Percentiles rank a stretch among this genome's conserved stretches.
phyloP scores from a whole-genome alignment of 2,329 filamentous ascomycete genomes.

The Phoma sp. region DNA sequence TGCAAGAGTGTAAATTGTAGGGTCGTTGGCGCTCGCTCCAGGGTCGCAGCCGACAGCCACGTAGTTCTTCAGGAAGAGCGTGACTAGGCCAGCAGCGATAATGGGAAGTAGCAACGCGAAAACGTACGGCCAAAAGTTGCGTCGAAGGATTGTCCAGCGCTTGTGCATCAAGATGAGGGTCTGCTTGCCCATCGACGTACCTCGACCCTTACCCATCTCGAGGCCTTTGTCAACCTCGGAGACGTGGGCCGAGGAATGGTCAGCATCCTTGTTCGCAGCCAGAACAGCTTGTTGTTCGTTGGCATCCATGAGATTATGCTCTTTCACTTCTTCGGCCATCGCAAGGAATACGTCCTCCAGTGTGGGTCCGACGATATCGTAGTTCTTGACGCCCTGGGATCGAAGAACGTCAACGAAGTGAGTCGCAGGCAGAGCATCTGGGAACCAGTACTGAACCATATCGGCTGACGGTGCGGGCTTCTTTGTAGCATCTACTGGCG shows the following conservation, averaged over 20 bases:
- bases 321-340: constrained; percentile 78
- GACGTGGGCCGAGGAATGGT: constrained; percentile 36
- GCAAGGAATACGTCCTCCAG: constrained; percentile 93
- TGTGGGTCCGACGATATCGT: constrained; percentile 85
- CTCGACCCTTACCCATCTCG: constrained; percentile 69
- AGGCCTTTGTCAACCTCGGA: constrained; percentile 40
- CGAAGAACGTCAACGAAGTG: constrained; percentile 74
- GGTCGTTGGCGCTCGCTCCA: constrained; percentile 42
- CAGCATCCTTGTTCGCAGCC: constrained; percentile 28
- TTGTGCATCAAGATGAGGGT: constrained; percentile 78
- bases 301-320: constrained; percentile 52
- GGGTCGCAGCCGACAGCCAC: constrained; percentile 57
- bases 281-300: constrained; percentile 27
- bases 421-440: constrained; percentile 73
- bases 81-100: constrained; percentile 78
- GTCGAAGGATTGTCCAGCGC: constrained; percentile 75
- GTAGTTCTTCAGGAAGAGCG: constrained; percentile 72
- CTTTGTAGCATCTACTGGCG: constrained; percentile 55
- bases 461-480: constrained; percentile 61
- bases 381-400: constrained; percentile 70
- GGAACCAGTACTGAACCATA: constrained; percentile 73
- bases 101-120: constrained; percentile 80
- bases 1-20: constrained; percentile 37
- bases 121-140: constrained; percentile 78
- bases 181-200: constrained; percentile 74